A percentile compares a stretch with the other conserved stretches of the same genome.
Conservation (phyloP, 2,329 filamentous ascomycete species). For the Lasiodiplodia sp. region DNA sequence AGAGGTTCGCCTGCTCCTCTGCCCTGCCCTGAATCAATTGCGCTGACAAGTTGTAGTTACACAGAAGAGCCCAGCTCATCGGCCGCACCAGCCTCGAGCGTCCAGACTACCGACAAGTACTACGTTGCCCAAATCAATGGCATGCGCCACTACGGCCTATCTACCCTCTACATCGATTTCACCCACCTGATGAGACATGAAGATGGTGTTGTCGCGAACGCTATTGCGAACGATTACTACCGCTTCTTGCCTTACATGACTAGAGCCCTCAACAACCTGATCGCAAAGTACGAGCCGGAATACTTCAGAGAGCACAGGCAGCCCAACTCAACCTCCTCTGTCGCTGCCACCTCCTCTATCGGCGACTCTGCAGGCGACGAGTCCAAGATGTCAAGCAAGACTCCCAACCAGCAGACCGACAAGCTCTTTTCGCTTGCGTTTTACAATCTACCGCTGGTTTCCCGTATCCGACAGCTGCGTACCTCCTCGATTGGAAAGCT, state of each 20-base stretch:
- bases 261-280: slow-evolving; percentile 87
- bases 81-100: slow-evolving; percentile 71
- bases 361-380: slow-evolving; percentile 64
- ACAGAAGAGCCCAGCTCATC: slow-evolving; percentile 72
- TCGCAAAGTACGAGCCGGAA: slow-evolving; percentile 90
- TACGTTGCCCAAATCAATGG: slow-evolving; percentile 85
- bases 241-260: slow-evolving; percentile 93
- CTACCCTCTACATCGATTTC: slow-evolving; percentile 86
- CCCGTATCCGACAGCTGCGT: slow-evolving; percentile 82
- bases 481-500: slow-evolving; percentile 92
- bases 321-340: slow-evolving; percentile 75
- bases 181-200: slow-evolving; percentile 80
- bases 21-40: neutral
- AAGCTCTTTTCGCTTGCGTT: slow-evolving; percentile 94
- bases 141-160: slow-evolving; percentile 76
- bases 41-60: slow-evolving; percentile 56
- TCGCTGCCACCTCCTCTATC: slow-evolving; percentile 69
- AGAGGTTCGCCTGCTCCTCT: slow-evolving; percentile 63
- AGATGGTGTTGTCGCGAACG: slow-evolving; percentile 82
- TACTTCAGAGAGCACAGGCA: slow-evolving; percentile 95
- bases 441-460: slow-evolving; percentile 89
- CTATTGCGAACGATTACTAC: slow-evolving; percentile 90
- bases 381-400: slow-evolving; percentile 67
- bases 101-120: slow-evolving; percentile 78
- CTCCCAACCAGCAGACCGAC: slow-evolving; percentile 92